Evolutionary conservation across 2,329 filamentous ascomycete species (phyloP), one percentile per base, ranked within the genome.

Genomic region (Botrytis sinoallii): DNA sequence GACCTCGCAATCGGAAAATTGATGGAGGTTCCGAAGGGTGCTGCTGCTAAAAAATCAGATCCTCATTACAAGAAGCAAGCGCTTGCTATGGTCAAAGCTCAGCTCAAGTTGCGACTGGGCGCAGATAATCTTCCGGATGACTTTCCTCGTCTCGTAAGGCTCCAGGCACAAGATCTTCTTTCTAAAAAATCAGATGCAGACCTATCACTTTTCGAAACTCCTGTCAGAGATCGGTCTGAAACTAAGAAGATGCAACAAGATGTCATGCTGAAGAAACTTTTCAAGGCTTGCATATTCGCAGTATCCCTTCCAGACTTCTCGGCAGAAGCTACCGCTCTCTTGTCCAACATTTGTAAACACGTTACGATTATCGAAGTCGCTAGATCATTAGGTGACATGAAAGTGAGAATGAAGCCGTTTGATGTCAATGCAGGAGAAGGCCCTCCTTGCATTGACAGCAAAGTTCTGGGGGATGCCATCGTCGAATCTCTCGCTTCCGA

Each of bases 41-140:
- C 85, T 22, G 83, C 85, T 32, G 84, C 85, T 4, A 91, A 86
- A 74, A 82, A 83, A 71, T 83, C 84, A 74, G 95, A 98, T 79
- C 85, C 85, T 0, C 96, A 93, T 81, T 97, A 99, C 85, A 98
- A 98, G 84, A 92, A 93, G 80, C 94, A 99, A 83, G 93, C 97
- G 0, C 90, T 98, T 77, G 91, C 94, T 75, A 87, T 98, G 79
- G 90, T 99, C 79, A 94, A 92, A 77, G 89, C 94, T 0, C 95
- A 98, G 79, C 86, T 97, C 70, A 99, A 98, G 84, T 86, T 99
- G 46, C 90, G 95, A 72, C 92, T 99, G 73, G 96, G 96, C 6
- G 90, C 90, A 75, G 96, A 99, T 79, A 92, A 88, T 78, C 85
- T 98, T 20, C 95, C 95, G 0, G 96, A 99, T 12, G 95, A 99